A percentile compares a stretch with the other conserved stretches of the same genome.
Evolutionary conservation across 331 rosid genomes (phyloP).

Genomic region (Saraca asoca): DNA sequence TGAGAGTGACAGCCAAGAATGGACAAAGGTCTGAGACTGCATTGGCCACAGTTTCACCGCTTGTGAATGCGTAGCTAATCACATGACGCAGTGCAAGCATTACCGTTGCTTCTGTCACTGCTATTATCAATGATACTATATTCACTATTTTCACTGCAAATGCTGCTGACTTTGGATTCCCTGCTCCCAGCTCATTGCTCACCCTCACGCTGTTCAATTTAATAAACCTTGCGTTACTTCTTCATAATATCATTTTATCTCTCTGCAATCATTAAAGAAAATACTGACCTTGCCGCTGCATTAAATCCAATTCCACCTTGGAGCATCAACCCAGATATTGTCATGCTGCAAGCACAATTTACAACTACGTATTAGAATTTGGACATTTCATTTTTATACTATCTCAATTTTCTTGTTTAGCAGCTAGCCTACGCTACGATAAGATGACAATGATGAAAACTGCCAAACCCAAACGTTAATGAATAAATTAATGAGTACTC

Average conservation of each 20-base stretch:
- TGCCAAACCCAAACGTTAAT: too few species aligned
- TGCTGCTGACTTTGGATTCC: slow-evolving; percentile 67
- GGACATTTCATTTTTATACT: too few species aligned
- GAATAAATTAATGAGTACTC: too few species aligned
- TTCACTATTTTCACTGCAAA: slow-evolving; percentile 54
- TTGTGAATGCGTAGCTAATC: slow-evolving; percentile 66
- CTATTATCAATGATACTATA: slow-evolving; percentile 37
- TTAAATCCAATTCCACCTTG: slow-evolving; percentile 37
- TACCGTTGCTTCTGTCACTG: slow-evolving; percentile 44
- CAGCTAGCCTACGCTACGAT: too few species aligned
- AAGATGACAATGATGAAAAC: too few species aligned
- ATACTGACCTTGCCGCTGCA: slow-evolving; percentile 45
- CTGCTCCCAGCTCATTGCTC: slow-evolving; percentile 78
- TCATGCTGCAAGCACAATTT: slow-evolving; percentile 26
- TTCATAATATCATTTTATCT: not conserved
- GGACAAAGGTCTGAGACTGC: slow-evolving; percentile 75
- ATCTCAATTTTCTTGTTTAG: too few species aligned
- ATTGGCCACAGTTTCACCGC: slow-evolving; percentile 57
- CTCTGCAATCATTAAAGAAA: too few species aligned
- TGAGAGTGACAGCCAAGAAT: slow-evolving; percentile 51
- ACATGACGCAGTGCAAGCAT: slow-evolving; percentile 58
- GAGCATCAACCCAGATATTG: slow-evolving; percentile 18
- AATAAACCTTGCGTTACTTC: too few species aligned
- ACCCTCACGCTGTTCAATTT: slow-evolving; percentile 62
- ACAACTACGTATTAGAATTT: not conserved